Conservation (phyloP, 2,329 filamentous ascomycete genomes). For the Apiospora aurea region DNA sequence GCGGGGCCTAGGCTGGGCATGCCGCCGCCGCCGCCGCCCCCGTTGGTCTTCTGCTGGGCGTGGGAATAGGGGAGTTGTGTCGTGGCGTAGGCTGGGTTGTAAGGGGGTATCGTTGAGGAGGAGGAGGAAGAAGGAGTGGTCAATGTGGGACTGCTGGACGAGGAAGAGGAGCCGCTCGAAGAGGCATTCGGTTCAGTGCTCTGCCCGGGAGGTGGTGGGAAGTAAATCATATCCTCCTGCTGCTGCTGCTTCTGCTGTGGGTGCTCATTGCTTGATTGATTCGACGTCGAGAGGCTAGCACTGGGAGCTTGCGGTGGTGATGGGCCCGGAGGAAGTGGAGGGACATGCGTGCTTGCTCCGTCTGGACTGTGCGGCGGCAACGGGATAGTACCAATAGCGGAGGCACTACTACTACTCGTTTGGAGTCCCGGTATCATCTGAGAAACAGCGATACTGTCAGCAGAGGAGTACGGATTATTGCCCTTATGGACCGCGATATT, state of each 20-base stretch:
- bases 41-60: background rate
- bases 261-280: background rate
- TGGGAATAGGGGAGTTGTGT: background rate
- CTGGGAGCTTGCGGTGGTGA: background rate
- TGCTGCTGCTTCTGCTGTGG: background rate
- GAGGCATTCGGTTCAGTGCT: background rate
- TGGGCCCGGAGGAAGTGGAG: background rate
- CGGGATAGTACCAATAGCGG: background rate
- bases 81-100: conserved; percentile 9
- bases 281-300: background rate
- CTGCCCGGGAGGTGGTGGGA: conserved; percentile 5
- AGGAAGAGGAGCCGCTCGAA: background rate
- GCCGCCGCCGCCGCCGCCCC: background rate
- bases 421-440: background rate
- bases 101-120: conserved; percentile 3
- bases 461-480: background rate
- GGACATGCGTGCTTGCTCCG: background rate
- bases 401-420: background rate
- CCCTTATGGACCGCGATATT: background rate
- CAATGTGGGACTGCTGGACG: background rate
- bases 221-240: background rate
- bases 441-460: background rate
- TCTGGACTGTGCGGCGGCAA: background rate
- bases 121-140: background rate
- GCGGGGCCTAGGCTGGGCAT: conserved; percentile 15